phyloP scores from a whole-genome alignment of 495 filamentous ascomycete genomes.

The Neurospora tetrasperma region DNA sequence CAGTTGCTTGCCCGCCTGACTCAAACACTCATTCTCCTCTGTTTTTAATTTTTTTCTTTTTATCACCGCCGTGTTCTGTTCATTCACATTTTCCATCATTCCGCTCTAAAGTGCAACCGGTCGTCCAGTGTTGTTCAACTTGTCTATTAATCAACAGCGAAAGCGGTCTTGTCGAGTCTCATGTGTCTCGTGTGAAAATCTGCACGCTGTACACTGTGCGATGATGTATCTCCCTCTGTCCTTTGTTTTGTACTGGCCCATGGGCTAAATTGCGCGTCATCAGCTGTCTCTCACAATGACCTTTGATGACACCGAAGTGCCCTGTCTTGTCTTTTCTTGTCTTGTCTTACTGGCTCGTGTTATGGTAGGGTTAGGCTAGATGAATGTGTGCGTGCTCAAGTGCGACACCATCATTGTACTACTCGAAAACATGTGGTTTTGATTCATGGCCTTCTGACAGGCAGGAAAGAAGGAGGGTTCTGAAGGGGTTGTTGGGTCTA shows the following conservation, averaged over 20 bases:
- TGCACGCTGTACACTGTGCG: background rate
- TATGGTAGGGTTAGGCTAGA: background rate
- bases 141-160: background rate
- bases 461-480: background rate
- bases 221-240: background rate
- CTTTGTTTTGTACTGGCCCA: background rate
- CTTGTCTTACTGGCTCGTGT: background rate
- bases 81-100: background rate
- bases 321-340: background rate
- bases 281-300: background rate
- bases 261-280: background rate
- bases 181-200: background rate
- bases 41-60: background rate
- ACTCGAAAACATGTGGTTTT: background rate
- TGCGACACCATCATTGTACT: background rate
- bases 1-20: background rate
- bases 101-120: background rate
- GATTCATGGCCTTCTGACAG: background rate
- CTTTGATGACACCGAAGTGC: too few relatives aligned
- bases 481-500: background rate
- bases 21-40: background rate
- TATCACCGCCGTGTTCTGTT: background rate
- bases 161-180: background rate
- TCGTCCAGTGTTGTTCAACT: background rate
- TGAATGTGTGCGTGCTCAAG: background rate